Evolutionary conservation across 352 stramenopile species (phyloP), one percentile per base, ranked within the genome.

Genomic region (Phytophthora pinifolia): DNA sequence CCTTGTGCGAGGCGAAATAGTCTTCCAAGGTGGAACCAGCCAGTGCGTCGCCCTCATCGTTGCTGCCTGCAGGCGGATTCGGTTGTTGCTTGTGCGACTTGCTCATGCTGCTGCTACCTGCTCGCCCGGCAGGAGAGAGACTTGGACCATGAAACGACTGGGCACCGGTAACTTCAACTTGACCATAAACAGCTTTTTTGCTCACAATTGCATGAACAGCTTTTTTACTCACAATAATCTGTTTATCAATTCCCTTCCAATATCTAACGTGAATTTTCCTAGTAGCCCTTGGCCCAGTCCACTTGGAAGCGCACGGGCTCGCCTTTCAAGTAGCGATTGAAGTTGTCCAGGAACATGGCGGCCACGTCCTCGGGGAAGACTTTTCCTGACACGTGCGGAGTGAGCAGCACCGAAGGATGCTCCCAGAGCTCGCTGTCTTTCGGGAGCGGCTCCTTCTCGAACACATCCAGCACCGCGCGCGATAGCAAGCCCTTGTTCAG

Each of bases 281-380:
- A 88, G 49, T 88, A 88, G 4, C 77, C 77, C 22, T 67, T 68
- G 0, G 47, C 31, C 77, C 77, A 86, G 43, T 88, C 60, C 12
- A 88, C 74, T 6, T 44, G 22, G 56, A 76, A 88, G n/a, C 59
- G 41, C 12, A 88, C 50, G 4, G 61, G 67, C 41, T 83, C 43
- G 22, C 52, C 44, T 17, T 55, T 36, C 14, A 86, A 55, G 48
- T 70, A 86, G 33, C 53, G 58, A 27, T 84, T 76, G 47, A 85
- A 62, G 66, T 88, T 88, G 25, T 64, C 41, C 7, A 83, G 32
- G 34, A 97, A 94, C 15, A 96, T 67, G 5, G 72, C 66, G 31
- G 81, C 86, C 20, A 96, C 84, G 50, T 94, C 84, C 25, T 79
- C 71, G 1, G 72, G 65, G 39, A 87, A 84, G 43, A 88, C 94